Evolutionary conservation across 768 basidiomycete genomes (phyloP).

Genomic region (Suillus discolor): DNA sequence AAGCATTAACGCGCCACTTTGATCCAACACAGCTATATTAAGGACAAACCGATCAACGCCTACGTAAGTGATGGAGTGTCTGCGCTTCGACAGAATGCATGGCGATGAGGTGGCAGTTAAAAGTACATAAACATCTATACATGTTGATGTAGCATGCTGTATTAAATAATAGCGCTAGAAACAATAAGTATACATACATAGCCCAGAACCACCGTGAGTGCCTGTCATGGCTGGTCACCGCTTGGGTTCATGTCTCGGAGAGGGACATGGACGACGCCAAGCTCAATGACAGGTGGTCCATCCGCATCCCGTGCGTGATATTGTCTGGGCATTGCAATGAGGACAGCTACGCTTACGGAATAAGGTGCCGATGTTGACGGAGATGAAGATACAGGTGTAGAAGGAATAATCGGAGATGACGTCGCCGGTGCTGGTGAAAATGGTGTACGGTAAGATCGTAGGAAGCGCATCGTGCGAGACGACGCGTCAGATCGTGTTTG

Average conservation of each 20-base stretch:
- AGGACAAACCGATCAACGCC: not conserved
- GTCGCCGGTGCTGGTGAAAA: slow-evolving; percentile 16
- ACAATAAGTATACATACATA: not conserved
- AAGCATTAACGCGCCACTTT: not conserved
- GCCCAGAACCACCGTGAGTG: not conserved
- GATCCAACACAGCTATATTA: slow-evolving; percentile 3
- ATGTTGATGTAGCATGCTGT: not conserved
- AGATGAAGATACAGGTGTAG: slow-evolving; percentile 8
- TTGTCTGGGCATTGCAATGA: slow-evolving; percentile 46
- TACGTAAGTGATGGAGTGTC: not conserved
- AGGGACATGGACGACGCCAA: slow-evolving; percentile 30
- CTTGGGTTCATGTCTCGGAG: not conserved
- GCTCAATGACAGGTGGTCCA: slow-evolving; percentile 35
- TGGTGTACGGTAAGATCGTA: slow-evolving; percentile 21
- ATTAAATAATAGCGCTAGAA: not conserved
- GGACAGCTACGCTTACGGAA: slow-evolving; percentile 40
- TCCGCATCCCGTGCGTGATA: slow-evolving; percentile 20
- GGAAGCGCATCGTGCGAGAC: slow-evolving; percentile 19
- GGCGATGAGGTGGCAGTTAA: not conserved
- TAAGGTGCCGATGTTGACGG: slow-evolving; percentile 15
- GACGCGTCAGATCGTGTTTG: slow-evolving; percentile 8
- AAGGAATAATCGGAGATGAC: slow-evolving; percentile 9
- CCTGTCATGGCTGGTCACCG: not conserved
- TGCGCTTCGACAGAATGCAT: not conserved
- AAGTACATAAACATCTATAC: not conserved